Evolutionary conservation across 108 stramenopile species (phyloP).

Genomic region (Skeletonema costatum): DNA sequence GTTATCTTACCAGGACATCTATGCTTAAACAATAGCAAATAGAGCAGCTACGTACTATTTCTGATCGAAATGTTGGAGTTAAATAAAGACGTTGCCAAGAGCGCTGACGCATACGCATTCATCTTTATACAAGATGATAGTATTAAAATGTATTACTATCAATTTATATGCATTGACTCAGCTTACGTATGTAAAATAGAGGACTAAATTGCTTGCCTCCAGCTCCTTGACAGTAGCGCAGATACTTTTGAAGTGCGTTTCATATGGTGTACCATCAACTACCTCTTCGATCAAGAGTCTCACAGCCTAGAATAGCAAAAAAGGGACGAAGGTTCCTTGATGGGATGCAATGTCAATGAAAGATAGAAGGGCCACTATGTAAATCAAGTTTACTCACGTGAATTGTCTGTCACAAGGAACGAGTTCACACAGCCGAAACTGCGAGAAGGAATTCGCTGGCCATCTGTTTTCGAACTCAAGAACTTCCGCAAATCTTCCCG

Average conservation of each 20-base stretch:
- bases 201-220: not conserved
- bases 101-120: too few species aligned
- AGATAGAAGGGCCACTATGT: not conserved
- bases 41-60: too few species aligned
- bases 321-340: not conserved
- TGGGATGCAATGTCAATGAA: not conserved
- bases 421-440: conserved; percentile 6
- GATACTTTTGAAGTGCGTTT: conserved; percentile 6
- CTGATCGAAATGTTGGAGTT: too few species aligned
- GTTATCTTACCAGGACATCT: too few species aligned
- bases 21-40: too few species aligned
- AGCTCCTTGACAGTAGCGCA: conserved; percentile 7
- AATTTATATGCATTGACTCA: too few species aligned
- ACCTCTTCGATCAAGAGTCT: conserved; percentile 9
- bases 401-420: conserved; percentile 1
- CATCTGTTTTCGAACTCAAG: conserved; percentile 11
- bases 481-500: conserved; percentile 7
- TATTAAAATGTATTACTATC: too few species aligned
- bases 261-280: conserved; percentile 7
- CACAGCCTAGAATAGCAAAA: not conserved
- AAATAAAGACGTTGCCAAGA: too few species aligned
- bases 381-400: conserved; percentile 7
- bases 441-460: conserved; percentile 9
- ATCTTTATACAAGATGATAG: too few species aligned
- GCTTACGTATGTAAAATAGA: too few species aligned